Percentiles rank a stretch among this genome's conserved stretches.
These are phyloP conservation scores for Tilletiopsis washingtonensis DNA, from an alignment of 1,284 basidiomycete genomes.

Conservation along the genomic window DNA sequence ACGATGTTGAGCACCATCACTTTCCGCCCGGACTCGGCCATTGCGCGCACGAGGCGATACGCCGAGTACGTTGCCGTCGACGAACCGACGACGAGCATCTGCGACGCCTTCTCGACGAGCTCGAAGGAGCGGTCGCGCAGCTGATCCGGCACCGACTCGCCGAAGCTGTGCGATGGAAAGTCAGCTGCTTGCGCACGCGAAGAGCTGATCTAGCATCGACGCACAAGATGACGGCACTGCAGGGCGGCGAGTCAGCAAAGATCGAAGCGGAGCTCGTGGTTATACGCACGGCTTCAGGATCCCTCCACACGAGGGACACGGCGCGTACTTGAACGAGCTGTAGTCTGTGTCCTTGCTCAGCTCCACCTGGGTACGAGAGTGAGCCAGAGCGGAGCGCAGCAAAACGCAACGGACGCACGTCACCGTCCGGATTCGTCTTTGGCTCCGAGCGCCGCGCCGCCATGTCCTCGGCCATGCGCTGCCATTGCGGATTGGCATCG, in stretches of 20 bases:
- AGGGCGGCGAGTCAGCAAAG: neutral
- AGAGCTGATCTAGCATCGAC: too few species aligned
- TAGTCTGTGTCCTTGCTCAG: conserved; percentile 39
- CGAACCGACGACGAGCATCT: conserved; percentile 38
- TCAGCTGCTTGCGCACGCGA: neutral
- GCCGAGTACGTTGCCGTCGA: conserved; percentile 46
- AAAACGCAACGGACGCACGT: conserved; percentile 15
- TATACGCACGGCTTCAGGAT: conserved; percentile 34
- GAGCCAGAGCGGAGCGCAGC: neutral
- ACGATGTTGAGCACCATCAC: conserved; percentile 35
- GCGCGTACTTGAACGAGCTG: conserved; percentile 35
- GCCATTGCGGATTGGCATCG: conserved; percentile 39
- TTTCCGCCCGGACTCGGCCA: conserved; percentile 23
- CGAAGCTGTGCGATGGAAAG: conserved; percentile 18
- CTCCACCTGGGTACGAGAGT: conserved; percentile 6
- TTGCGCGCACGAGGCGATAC: conserved; percentile 38
- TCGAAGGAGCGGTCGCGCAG: conserved; percentile 23
- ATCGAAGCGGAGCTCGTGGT: neutral
- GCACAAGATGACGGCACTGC: conserved; percentile 27
- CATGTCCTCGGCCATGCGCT: conserved; percentile 28
- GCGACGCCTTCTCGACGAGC: conserved; percentile 22
- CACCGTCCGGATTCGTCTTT: conserved; percentile 46
- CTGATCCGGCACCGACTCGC: conserved; percentile 37
- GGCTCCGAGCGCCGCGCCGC: conserved; percentile 23
- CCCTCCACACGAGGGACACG: conserved; percentile 44